Evolutionary conservation across 441 rosid species (phyloP).

Genomic region (Syzygium syzygioides): DNA sequence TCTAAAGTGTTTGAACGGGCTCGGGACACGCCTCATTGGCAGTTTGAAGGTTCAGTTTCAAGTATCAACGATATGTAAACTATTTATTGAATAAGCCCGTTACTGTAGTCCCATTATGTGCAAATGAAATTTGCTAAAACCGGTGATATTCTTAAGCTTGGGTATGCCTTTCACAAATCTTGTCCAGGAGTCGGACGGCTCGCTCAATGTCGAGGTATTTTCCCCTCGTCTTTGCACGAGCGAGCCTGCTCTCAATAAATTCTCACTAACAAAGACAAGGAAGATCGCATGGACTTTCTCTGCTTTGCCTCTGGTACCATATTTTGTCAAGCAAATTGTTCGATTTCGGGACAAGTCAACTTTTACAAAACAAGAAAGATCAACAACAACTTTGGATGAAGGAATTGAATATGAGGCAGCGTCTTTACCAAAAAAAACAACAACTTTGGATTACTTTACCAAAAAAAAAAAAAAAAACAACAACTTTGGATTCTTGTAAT

Average conservation of each 20-base stretch:
- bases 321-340: neutral
- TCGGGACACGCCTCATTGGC: accelerated
- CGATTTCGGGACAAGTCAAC: neutral
- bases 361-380: neutral
- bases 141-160: neutral
- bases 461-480: neutral
- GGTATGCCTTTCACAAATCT: neutral
- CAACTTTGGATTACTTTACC: neutral
- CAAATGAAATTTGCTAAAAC: neutral
- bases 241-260: neutral
- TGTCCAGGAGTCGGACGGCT: accelerated
- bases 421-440: too few species aligned
- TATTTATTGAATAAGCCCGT: accelerated
- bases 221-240: neutral
- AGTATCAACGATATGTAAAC: accelerated
- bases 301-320: neutral
- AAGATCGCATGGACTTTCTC: neutral
- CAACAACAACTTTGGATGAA: neutral
- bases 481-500: neutral
- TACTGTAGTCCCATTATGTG: accelerated
- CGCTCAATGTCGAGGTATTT: neutral
- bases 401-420: too few species aligned
- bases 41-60: neutral
- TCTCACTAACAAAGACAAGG: neutral
- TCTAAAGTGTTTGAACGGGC: neutral